A percentile compares a stretch with the other conserved stretches of the same genome.
Conservation (phyloP, 768 basidiomycete genomes). For the Kwoniella botswanensis region DNA sequence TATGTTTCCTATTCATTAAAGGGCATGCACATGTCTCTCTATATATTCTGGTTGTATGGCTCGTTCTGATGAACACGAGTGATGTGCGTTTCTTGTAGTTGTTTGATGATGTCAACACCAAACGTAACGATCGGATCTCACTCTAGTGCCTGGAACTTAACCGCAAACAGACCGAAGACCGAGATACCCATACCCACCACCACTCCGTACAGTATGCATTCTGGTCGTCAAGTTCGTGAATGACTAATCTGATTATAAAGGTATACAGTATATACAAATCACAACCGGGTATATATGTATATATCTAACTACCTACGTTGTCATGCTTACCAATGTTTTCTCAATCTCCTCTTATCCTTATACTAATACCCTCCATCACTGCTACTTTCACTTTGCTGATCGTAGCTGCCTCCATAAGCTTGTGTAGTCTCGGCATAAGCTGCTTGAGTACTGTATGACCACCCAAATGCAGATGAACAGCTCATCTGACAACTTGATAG, state of each 20-base stretch:
- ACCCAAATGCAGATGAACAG: slow-evolving; percentile 16
- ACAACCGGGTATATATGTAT: too few species aligned
- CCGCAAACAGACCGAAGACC: neutral
- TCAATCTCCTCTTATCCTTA: neutral
- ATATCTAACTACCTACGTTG: too few species aligned
- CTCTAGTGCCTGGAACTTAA: neutral
- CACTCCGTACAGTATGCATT: neutral
- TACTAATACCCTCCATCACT: neutral
- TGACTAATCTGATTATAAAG: neutral
- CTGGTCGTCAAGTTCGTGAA: neutral
- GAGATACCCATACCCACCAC: neutral
- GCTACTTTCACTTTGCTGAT: neutral
- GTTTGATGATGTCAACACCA: neutral
- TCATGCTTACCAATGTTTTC: neutral
- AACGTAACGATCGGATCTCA: neutral
- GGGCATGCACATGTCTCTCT: too few species aligned
- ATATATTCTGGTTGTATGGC: neutral
- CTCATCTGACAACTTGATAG: slow-evolving; percentile 11
- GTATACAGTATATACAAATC: neutral
- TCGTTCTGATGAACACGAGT: neutral
- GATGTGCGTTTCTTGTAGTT: neutral
- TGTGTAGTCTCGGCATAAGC: neutral
- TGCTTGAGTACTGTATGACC: neutral
- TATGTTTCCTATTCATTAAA: too few species aligned
- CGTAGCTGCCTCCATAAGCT: neutral